Conservation (phyloP, 345 rosid species). For the Gossypium ekmanianum region DNA sequence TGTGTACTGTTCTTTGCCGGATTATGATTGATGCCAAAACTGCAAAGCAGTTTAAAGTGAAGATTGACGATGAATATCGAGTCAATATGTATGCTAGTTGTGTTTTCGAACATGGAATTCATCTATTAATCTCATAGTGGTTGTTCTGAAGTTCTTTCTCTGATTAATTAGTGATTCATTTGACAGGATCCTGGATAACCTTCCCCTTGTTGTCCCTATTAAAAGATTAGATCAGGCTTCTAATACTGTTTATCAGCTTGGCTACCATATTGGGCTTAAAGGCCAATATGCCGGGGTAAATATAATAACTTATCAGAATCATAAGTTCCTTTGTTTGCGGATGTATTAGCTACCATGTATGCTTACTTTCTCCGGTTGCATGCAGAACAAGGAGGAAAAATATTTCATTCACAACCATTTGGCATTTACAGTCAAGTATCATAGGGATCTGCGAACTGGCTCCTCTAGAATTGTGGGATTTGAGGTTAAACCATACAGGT, state of each 20-base stretch:
- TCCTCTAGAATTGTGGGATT: conserved; percentile 91
- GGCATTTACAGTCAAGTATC: conserved; percentile 36
- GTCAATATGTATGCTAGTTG: conserved; percentile 57
- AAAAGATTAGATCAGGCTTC: conserved; percentile 61
- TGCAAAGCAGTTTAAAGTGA: not conserved
- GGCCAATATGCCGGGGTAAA: conserved; percentile 80
- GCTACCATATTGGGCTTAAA: conserved; percentile 83
- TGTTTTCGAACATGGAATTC: not conserved
- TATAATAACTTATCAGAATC: conserved; percentile 2
- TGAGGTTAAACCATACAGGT: conserved; percentile 33
- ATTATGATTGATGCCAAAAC: not conserved
- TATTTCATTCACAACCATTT: not conserved
- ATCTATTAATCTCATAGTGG: not conserved
- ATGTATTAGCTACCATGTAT: conserved; percentile 3
- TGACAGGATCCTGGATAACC: conserved; percentile 63
- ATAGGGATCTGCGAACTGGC: conserved; percentile 65
- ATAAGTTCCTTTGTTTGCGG: conserved; percentile 11
- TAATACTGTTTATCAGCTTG: conserved; percentile 69
- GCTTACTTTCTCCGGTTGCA: conserved; percentile 13
- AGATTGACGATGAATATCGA: too few species aligned
- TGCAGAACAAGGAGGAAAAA: conserved; percentile 71
- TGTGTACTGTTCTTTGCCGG: not conserved
- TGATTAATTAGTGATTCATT: conserved; percentile 22
- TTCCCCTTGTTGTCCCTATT: conserved; percentile 46
- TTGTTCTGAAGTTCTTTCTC: conserved; percentile 5